These are phyloP conservation scores for Rhododendron griersonianum DNA, from an alignment of 148 eudicot species.

Conservation along the genomic window DNA sequence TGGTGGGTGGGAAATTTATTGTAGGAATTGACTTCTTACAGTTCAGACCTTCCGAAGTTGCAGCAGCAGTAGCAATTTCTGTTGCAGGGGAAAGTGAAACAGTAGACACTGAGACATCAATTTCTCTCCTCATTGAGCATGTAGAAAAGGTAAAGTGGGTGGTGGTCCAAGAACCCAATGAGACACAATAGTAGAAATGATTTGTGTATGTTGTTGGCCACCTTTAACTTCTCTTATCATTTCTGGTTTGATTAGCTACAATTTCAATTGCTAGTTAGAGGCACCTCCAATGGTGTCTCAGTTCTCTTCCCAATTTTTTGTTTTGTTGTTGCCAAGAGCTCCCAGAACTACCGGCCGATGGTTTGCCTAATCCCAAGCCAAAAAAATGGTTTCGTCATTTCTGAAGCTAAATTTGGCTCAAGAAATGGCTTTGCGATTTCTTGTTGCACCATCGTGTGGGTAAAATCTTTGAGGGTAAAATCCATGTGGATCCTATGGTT, in stretches of 20 bases:
- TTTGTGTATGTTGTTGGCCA: not conserved
- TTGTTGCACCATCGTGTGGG: not conserved
- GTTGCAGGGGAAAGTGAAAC: slow-evolving; percentile 51
- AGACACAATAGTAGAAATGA: not conserved
- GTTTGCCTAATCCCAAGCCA: not conserved
- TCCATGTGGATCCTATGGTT: not conserved
- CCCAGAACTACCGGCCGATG: not conserved
- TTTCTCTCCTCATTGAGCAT: slow-evolving; percentile 35
- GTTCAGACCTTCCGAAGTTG: slow-evolving; percentile 88
- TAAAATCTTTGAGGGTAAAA: not conserved
- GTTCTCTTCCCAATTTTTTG: not conserved
- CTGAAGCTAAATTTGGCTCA: not conserved
- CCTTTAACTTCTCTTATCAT: not conserved
- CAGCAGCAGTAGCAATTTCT: slow-evolving; percentile 82
- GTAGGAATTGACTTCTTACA: slow-evolving; percentile 84
- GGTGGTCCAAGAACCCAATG: slow-evolving; percentile 8
- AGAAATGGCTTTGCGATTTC: not conserved
- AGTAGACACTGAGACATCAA: slow-evolving; percentile 45
- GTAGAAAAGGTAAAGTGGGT: slow-evolving; percentile 54
- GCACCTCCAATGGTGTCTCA: not conserved
- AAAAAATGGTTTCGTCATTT: not conserved
- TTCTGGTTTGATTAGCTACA: slow-evolving; percentile 1
- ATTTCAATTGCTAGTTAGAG: not conserved
- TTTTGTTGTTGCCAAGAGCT: not conserved
- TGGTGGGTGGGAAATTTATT: slow-evolving; percentile 43